A percentile compares a stretch with the other conserved stretches of the same genome.
Evolutionary conservation across 495 filamentous ascomycete genomes (phyloP).

Genomic region (Hypoxylon lienhwacheense): DNA sequence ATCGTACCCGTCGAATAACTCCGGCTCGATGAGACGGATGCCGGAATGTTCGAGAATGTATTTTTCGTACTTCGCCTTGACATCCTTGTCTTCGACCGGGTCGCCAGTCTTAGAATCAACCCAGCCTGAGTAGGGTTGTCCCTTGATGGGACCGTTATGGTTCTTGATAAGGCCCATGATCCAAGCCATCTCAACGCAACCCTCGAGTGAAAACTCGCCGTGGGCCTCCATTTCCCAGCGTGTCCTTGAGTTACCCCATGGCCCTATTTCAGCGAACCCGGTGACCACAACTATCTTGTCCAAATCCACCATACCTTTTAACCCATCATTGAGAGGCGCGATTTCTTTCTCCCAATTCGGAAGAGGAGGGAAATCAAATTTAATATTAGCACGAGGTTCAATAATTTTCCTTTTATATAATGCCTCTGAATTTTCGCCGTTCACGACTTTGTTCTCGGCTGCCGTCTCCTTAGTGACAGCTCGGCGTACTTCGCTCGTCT

Average conservation of each 20-base stretch:
- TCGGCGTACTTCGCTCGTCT: slow-evolving; percentile 89
- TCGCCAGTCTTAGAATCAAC: slow-evolving; percentile 92
- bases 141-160: slow-evolving; percentile 97
- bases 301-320: slow-evolving; percentile 97
- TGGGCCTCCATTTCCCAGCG: slow-evolving; percentile 99
- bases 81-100: slow-evolving; percentile 95
- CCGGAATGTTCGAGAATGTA: slow-evolving; percentile 94
- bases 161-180: slow-evolving; percentile 99
- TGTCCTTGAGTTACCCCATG: slow-evolving; percentile 97
- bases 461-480: slow-evolving; percentile 95
- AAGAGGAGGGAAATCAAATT: slow-evolving; percentile 87
- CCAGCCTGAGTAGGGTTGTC: slow-evolving; percentile 95
- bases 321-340: slow-evolving; percentile 78
- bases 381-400: slow-evolving; percentile 95
- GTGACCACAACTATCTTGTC: slow-evolving; percentile 98
- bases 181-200: slow-evolving; percentile 99
- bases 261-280: slow-evolving; percentile 93
- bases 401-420: slow-evolving; percentile 93
- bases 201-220: slow-evolving; percentile 95
- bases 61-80: slow-evolving; percentile 96
- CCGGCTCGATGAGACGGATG: slow-evolving; percentile 96
- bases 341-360: slow-evolving; percentile 92
- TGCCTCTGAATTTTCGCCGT: slow-evolving; percentile 86
- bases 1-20: slow-evolving; percentile 96
- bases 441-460: slow-evolving; percentile 96